These are phyloP conservation scores for Suhomyces tanzawaensis DNA, from an alignment of 805 yeast species.

Conservation along the genomic window DNA sequence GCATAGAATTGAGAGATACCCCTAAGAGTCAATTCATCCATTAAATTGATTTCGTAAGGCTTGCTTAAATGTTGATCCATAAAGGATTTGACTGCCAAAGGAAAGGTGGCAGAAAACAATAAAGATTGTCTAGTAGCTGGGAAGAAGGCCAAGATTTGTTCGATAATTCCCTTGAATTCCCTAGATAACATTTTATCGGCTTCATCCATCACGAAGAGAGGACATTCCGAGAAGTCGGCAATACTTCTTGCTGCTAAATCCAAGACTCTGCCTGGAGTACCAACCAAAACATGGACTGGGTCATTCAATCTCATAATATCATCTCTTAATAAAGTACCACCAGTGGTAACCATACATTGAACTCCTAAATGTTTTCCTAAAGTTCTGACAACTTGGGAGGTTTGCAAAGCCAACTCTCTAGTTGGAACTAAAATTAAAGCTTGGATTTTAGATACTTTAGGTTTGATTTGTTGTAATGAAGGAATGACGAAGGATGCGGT, in stretches of 20 bases:
- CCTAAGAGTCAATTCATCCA: conserved; percentile 94
- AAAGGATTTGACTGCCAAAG: conserved; percentile 85
- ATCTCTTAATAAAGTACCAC: conserved; percentile 92
- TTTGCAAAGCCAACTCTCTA: conserved; percentile 95
- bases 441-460: conserved; percentile 80
- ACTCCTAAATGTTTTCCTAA: conserved; percentile 90
- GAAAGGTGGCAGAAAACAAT: conserved; percentile 94
- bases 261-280: conserved; percentile 96
- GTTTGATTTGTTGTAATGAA: conserved; percentile 81
- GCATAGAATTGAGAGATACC: conserved; percentile 98
- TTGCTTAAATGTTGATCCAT: conserved; percentile 87
- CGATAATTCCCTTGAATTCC: conserved; percentile 84
- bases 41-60: conserved; percentile 93
- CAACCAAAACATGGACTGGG: conserved; percentile 91
- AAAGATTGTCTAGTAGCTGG: conserved; percentile 72
- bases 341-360: conserved; percentile 97
- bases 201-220: conserved; percentile 94
- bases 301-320: conserved; percentile 92
- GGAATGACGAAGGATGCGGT: conserved; percentile 98
- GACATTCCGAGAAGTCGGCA: conserved; percentile 84
- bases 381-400: conserved; percentile 95
- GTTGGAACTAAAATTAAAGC: conserved; percentile 94
- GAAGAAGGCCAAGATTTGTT: conserved; percentile 79
- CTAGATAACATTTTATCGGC: conserved; percentile 95
- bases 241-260: conserved; percentile 87